Conservation (phyloP, 768 basidiomycete species). For the Russula olivacea region DNA sequence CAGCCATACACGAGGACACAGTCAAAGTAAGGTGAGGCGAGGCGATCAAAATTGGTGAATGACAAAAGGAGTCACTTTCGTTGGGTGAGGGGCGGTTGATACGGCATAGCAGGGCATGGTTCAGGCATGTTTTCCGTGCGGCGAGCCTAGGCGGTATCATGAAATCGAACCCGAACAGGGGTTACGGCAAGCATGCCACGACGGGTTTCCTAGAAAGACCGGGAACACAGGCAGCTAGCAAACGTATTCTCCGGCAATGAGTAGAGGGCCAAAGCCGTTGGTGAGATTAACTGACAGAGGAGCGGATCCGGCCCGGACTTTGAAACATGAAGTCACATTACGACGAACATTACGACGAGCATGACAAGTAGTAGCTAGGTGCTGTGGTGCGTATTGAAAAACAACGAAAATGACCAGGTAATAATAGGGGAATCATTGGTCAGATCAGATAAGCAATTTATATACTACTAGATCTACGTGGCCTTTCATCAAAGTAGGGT, state of each 20-base stretch:
- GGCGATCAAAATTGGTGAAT: slow-evolving; percentile 1
- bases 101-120: slow-evolving; percentile 7
- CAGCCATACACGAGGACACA: slow-evolving; percentile 18
- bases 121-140: slow-evolving; percentile 17
- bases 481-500: slow-evolving; percentile 15
- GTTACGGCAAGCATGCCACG: background rate
- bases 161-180: slow-evolving; percentile 7
- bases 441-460: slow-evolving; percentile 24
- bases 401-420: slow-evolving; percentile 13
- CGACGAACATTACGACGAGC: slow-evolving; percentile 16
- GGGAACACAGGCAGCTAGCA: background rate
- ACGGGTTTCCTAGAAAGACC: background rate
- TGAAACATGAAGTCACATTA: background rate
- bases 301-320: background rate
- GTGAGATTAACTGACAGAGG: too few species aligned
- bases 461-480: slow-evolving; percentile 19
- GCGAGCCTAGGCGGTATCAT: background rate
- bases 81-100: background rate
- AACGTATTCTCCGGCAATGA: too few species aligned
- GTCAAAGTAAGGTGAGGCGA: slow-evolving; percentile 14
- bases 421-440: slow-evolving; percentile 19
- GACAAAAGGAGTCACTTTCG: background rate
- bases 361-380: slow-evolving; percentile 4
- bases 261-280: too few species aligned
- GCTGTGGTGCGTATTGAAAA: slow-evolving; percentile 5